Base-by-base conservation (phyloP, 2,329 filamentous ascomycete genomes). In the Tetracladium maxilliforme region DNA sequence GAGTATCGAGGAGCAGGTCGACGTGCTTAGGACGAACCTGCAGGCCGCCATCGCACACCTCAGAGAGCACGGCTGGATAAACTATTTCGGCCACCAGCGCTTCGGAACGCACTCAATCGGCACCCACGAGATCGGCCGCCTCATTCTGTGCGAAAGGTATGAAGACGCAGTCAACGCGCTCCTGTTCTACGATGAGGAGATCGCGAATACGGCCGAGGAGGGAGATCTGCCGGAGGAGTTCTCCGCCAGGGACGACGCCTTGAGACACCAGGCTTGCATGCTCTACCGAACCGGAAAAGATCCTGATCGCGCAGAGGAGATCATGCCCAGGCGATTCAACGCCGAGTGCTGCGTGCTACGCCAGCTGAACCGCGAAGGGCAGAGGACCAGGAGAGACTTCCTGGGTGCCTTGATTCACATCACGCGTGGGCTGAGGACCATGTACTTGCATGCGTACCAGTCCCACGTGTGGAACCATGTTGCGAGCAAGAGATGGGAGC, bases 361-460 rank as follows among this genome's bases (percentile, higher is more conserved):
- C 28, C 80, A 92, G 40, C 67, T 95, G 5, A 50, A 56, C 27
- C 51, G 54, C 21, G 43, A 51, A 41, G 43, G 14, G 30, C 20
- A 19, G 42, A 49, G 26, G 23, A 58, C 61, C 13, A 52, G 53
- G 19, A 64, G 63, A 21, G 87, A 98, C 50, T 90, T 70, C 45
- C 64, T 81, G 31, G 86, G 86, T 14, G 83, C 90, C 1, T 52
- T 98, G 25, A 67, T 77, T 43, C 64, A 67, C 27, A 86, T 98
- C 33, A 79, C 78, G 14, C 68, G 86, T 11, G 82, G 80, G 24
- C 60, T 95, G 39, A 70, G 84, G 21, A 69, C 83, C 30, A 94
- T 98, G 79, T 98, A 95, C 45, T 75, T 93, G 10, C 90, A 98
- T 48, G 87, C 90, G 5, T 95, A 94, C 51, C 90, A 98, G 49